Evolutionary conservation across 768 basidiomycete genomes (phyloP).

Genomic region (Panaeolus cyanescens): DNA sequence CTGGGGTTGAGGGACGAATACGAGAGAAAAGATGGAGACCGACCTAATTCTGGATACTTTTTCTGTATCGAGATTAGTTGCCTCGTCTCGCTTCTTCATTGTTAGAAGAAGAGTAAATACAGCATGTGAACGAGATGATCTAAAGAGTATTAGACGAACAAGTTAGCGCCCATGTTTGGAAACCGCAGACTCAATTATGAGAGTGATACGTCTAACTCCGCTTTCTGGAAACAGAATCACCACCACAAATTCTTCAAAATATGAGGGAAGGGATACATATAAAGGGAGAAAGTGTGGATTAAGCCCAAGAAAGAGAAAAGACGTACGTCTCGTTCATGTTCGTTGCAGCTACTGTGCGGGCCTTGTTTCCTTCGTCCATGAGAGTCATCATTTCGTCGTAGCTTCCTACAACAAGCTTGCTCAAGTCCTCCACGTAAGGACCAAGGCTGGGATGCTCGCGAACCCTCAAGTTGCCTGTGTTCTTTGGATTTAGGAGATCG

Average conservation of each 20-base stretch:
- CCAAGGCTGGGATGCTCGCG: slow-evolving; percentile 95
- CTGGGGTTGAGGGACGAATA: slow-evolving; percentile 6
- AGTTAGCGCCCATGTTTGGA: neutral
- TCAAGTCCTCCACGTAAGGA: slow-evolving; percentile 98
- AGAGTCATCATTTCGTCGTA: slow-evolving; percentile 99
- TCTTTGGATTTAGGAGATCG: slow-evolving; percentile 96
- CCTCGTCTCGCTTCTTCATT: slow-evolving; percentile 85
- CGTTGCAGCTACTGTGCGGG: slow-evolving; percentile 96
- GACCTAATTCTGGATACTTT: slow-evolving; percentile 98
- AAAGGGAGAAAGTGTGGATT: neutral
- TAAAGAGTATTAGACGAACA: slow-evolving; percentile 26
- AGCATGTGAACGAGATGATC: slow-evolving; percentile 95
- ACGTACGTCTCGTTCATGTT: slow-evolving; percentile 98
- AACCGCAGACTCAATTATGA: neutral
- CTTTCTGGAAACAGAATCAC: neutral
- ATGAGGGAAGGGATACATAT: neutral
- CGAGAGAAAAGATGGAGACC: slow-evolving; percentile 18
- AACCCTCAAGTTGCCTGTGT: slow-evolving; percentile 93
- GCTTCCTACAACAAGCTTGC: slow-evolving; percentile 86
- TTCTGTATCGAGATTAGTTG: slow-evolving; percentile 90
- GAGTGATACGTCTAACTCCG: neutral
- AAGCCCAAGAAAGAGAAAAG: slow-evolving; percentile 9
- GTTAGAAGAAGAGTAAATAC: slow-evolving; percentile 95
- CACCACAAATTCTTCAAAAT: neutral
- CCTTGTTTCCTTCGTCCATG: slow-evolving; percentile 99